A percentile compares a stretch with the other conserved stretches of the same genome.
These are phyloP conservation scores for Macrolepiota dolichaula DNA, from an alignment of 768 basidiomycete genomes.

Conservation along the genomic window DNA sequence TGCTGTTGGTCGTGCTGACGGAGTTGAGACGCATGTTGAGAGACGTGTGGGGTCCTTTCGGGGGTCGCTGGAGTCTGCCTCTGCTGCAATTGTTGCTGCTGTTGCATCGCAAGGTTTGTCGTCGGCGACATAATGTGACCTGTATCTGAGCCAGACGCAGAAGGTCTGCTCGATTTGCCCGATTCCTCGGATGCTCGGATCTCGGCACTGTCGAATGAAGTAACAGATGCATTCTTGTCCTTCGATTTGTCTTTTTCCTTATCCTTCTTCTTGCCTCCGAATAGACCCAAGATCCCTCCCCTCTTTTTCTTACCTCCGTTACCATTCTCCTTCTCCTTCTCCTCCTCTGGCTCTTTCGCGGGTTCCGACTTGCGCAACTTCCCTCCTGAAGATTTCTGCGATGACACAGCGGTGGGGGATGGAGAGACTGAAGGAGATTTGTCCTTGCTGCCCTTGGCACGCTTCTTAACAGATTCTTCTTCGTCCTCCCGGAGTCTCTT, in stretches of 20 bases:
- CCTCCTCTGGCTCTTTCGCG: constrained; percentile 8
- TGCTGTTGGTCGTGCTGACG: constrained; percentile 89
- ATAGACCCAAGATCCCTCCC: constrained; percentile 70
- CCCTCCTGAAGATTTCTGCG: constrained; percentile 1
- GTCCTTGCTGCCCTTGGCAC: constrained; percentile 51
- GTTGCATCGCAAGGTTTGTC: constrained; percentile 51
- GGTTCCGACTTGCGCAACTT: constrained; percentile 39
- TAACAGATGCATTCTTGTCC: constrained; percentile 35
- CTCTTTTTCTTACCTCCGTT: constrained; percentile 54
- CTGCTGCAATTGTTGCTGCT: constrained; percentile 48
- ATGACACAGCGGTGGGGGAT: constrained; percentile 19
- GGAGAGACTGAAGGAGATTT: constrained; percentile 32
- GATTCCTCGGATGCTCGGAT: constrained; percentile 60
- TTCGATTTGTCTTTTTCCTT: constrained; percentile 69
- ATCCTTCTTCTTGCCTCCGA: constrained; percentile 72
- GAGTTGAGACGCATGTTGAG: constrained; percentile 65
- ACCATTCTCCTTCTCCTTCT: constrained; percentile 28
- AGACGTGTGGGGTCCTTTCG: constrained; percentile 38
- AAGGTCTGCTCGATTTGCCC: constrained; percentile 45
- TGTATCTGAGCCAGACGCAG: constrained; percentile 26
- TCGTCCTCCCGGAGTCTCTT: constrained; percentile 50
- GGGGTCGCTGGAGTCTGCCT: constrained; percentile 25
- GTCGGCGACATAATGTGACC: constrained; percentile 41
- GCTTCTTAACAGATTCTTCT: constrained; percentile 31
- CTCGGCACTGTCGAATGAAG: constrained; percentile 52